These are phyloP conservation scores for Yamadazyma oceani DNA, from an alignment of 1,139 yeast genomes.

Conservation along the genomic window DNA sequence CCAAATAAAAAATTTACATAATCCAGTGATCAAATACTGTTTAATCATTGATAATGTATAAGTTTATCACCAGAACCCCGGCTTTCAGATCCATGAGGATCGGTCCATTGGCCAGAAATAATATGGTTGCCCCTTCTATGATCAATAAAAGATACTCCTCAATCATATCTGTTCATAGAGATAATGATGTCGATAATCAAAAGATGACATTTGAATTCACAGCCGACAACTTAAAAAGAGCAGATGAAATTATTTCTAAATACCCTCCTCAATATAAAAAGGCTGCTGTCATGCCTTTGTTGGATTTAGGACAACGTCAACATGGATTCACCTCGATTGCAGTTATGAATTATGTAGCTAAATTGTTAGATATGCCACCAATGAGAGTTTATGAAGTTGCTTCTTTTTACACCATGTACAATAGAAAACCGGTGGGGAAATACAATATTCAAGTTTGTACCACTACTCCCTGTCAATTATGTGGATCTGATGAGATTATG, in stretches of 20 bases:
- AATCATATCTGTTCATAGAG: slow-evolving; percentile 70
- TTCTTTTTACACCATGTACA: slow-evolving; percentile 90
- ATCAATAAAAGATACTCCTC: slow-evolving; percentile 32
- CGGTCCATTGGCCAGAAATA: background rate
- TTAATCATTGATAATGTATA: slow-evolving; percentile 13
- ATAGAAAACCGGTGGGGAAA: slow-evolving; percentile 85
- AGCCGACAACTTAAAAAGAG: slow-evolving; percentile 66
- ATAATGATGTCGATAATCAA: slow-evolving; percentile 67
- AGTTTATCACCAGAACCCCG: slow-evolving; percentile 12
- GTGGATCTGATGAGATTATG: slow-evolving; percentile 80
- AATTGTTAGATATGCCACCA: slow-evolving; percentile 84
- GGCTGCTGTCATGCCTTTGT: slow-evolving; percentile 85
- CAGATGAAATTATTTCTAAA: slow-evolving; percentile 71
- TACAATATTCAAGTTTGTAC: slow-evolving; percentile 85
- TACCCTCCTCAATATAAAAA: slow-evolving; percentile 87
- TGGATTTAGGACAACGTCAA: slow-evolving; percentile 88
- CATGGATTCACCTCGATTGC: slow-evolving; percentile 83
- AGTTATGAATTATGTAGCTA: slow-evolving; percentile 92
- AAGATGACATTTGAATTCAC: slow-evolving; percentile 72
- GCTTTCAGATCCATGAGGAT: background rate
- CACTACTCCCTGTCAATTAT: slow-evolving; percentile 86
- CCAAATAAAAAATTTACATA: background rate
- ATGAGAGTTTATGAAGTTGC: slow-evolving; percentile 96
- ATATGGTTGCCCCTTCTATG: background rate
- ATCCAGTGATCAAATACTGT: slow-evolving; percentile 1